Evolutionary conservation across 208 protist species (phyloP).

Genomic region (Crithidia acanthocephali): DNA sequence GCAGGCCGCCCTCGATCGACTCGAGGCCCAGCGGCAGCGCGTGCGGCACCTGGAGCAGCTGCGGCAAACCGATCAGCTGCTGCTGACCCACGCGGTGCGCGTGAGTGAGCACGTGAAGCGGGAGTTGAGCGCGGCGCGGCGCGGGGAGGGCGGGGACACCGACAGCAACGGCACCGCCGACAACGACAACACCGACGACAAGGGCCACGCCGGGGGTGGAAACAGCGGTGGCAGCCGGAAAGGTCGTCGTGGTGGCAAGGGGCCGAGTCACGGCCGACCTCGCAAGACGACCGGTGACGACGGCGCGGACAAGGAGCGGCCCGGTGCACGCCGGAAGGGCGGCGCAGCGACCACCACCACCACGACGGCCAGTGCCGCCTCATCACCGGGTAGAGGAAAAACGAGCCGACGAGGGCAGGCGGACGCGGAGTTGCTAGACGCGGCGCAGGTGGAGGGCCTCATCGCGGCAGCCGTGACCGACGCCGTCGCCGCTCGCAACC

Average conservation of each 20-base stretch:
- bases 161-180: background rate
- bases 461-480: constrained; percentile 21
- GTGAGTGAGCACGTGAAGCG: background rate
- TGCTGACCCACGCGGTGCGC: constrained; percentile 18
- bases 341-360: background rate
- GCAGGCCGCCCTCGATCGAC: constrained; percentile 44
- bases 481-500: constrained; percentile 16
- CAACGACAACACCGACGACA: background rate
- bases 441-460: constrained; percentile 3
- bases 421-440: background rate
- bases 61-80: constrained; percentile 40
- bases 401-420: background rate
- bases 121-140: background rate
- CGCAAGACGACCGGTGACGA: background rate
- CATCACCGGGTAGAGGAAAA: background rate
- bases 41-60: constrained; percentile 69
- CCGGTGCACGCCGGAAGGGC: background rate
- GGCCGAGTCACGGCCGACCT: background rate
- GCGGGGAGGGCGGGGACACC: background rate
- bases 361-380: background rate
- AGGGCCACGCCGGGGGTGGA: background rate
- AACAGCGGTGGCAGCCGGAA: background rate
- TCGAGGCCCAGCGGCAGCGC: constrained; percentile 48
- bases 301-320: background rate
- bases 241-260: background rate